These are phyloP conservation scores for Nannochloropsis gaditana DNA, from an alignment of 108 stramenopile genomes.

Conservation along the genomic window DNA sequence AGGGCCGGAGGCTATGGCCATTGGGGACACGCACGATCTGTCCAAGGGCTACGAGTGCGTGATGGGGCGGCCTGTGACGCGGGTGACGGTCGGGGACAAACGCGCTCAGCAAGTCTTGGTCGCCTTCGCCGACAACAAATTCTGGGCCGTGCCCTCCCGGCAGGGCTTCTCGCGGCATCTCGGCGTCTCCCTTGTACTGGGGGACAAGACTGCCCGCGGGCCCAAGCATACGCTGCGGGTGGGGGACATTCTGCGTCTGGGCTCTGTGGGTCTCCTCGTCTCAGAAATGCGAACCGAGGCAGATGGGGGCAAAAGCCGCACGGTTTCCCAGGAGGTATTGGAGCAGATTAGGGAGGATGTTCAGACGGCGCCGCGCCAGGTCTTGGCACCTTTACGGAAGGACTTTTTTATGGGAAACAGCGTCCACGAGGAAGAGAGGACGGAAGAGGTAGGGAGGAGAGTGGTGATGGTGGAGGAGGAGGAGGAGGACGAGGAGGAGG, in stretches of 20 bases:
- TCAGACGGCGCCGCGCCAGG: background rate
- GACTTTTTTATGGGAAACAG: slow-evolving; percentile 2
- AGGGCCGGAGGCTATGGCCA: background rate
- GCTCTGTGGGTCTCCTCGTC: background rate
- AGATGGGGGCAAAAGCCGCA: background rate
- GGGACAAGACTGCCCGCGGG: background rate
- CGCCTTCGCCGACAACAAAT: background rate
- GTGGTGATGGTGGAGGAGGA: background rate
- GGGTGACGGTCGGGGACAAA: slow-evolving; percentile 1
- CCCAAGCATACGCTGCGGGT: background rate
- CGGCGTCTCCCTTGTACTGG: background rate
- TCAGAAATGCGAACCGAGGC: background rate
- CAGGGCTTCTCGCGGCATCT: background rate
- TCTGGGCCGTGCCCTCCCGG: background rate
- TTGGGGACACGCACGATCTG: background rate
- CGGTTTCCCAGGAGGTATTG: slow-evolving; percentile 3
- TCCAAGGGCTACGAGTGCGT: background rate
- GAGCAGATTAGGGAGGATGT: background rate
- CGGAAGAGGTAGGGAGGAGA: background rate
- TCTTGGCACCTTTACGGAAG: background rate
- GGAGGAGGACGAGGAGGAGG: background rate
- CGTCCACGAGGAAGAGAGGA: background rate
- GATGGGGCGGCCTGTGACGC: slow-evolving; percentile 4
- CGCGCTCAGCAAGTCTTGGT: background rate
- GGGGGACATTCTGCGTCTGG: background rate